Conservation (phyloP, 176 grass and related monocot species). For the Elaeis guineensis region DNA sequence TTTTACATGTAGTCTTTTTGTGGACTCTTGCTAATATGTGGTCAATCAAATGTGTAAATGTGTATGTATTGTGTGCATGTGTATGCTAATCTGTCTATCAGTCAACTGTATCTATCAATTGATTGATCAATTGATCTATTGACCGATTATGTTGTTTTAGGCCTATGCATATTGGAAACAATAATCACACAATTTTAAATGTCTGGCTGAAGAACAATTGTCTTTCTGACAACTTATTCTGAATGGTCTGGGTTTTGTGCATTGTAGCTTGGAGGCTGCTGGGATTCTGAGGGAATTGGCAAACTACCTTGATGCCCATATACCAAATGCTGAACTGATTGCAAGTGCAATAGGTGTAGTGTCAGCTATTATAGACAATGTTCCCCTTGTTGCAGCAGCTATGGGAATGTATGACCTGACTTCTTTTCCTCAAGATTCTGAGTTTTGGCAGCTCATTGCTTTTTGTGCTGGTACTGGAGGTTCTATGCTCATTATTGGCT, state of each 20-base stretch:
- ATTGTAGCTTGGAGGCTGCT: constrained; percentile 83
- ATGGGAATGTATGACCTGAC: constrained; percentile 96
- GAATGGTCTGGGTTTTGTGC: not conserved
- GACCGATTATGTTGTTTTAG: too few species aligned
- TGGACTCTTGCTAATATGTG: too few species aligned
- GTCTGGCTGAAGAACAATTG: not conserved
- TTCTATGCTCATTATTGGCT: constrained; percentile 97
- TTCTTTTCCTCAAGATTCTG: constrained; percentile 82
- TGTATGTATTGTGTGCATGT: too few species aligned
- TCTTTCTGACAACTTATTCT: too few species aligned
- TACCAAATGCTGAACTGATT: constrained; percentile 69
- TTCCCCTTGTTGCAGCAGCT: constrained; percentile 90
- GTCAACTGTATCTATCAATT: not conserved
- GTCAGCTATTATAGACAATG: constrained; percentile 92
- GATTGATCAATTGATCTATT: too few species aligned
- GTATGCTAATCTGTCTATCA: not conserved
- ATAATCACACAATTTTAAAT: not conserved
- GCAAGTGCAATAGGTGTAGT: constrained; percentile 77
- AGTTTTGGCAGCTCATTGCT: constrained; percentile 91
- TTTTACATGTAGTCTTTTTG: too few species aligned
- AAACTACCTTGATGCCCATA: constrained; percentile 81
- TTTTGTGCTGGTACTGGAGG: constrained; percentile 94
- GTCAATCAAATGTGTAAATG: too few species aligned
- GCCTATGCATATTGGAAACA: constrained; percentile 1
- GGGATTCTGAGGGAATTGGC: constrained; percentile 83